Percentiles rank a stretch among this genome's conserved stretches.
Conservation (phyloP, 2,329 filamentous ascomycete species). For the Trichophyton simii region DNA sequence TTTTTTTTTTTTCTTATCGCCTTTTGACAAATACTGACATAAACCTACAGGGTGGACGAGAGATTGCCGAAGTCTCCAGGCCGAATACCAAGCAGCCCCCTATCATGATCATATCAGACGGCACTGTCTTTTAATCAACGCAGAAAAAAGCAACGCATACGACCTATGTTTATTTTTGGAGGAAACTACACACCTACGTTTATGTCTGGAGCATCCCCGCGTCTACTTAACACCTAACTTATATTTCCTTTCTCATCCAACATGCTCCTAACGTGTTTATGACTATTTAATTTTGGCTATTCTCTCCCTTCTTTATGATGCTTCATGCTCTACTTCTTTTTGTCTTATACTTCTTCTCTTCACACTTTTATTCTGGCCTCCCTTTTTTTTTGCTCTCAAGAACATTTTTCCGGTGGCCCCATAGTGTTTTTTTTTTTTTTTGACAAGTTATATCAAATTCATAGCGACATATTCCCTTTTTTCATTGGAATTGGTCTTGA, state of each 20-base stretch:
- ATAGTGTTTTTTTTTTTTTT: background rate
- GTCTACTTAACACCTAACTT: background rate
- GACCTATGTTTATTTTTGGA: background rate
- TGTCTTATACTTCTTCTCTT: background rate
- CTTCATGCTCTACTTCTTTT: background rate
- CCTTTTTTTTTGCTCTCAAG: too few species aligned
- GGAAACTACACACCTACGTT: background rate
- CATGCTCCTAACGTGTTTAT: background rate
- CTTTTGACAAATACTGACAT: background rate
- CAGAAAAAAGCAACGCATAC: background rate
- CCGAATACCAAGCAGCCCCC: constrained; percentile 95
- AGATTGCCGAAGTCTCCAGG: constrained; percentile 87
- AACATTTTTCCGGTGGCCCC: background rate
- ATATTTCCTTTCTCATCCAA: background rate
- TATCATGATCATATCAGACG: constrained; percentile 91
- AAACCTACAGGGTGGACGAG: constrained; percentile 62
- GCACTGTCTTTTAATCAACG: constrained; percentile 65
- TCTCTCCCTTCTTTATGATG: background rate
- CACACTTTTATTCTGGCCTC: background rate
- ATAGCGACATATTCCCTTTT: background rate
- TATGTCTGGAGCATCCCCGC: background rate
- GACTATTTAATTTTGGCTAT: background rate
- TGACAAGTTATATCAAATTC: background rate
- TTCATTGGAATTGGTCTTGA: background rate
- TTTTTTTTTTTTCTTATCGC: background rate